A percentile compares a stretch with the other conserved stretches of the same genome.
phyloP scores from a whole-genome alignment of 306 rosid genomes.

The Vachellia collinsii region DNA sequence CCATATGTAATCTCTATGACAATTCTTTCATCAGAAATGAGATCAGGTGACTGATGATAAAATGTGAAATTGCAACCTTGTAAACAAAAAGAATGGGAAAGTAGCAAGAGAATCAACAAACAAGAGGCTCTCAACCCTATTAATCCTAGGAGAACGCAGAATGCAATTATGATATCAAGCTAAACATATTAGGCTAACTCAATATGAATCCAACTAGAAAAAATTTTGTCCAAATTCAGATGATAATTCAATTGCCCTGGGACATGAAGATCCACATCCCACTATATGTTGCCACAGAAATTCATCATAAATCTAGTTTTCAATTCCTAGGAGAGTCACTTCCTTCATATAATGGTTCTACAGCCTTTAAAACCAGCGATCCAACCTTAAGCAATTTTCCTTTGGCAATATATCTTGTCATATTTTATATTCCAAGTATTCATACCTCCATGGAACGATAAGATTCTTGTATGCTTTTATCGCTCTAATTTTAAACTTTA shows the following conservation, averaged over 20 bases:
- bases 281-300: not conserved
- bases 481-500: not conserved
- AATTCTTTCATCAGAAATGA: not conserved
- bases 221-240: not conserved
- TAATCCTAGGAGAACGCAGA: not conserved
- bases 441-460: not conserved
- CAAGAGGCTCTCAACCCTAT: not conserved
- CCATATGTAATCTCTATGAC: not conserved
- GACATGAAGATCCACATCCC: not conserved
- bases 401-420: not conserved
- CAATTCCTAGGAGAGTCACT: not conserved
- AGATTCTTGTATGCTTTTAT: not conserved
- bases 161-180: not conserved
- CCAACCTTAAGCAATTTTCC: not conserved
- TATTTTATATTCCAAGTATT: not conserved
- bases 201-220: not conserved
- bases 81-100: not conserved
- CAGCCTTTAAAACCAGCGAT: not conserved
- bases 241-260: not conserved
- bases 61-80: conserved; percentile 14
- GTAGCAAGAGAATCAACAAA: conserved; percentile 22
- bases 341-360: not conserved
- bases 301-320: not conserved
- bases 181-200: not conserved
- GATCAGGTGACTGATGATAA: not conserved